These are phyloP conservation scores for Coffea humblotiana DNA, from an alignment of 305 asterid species.

Conservation along the genomic window DNA sequence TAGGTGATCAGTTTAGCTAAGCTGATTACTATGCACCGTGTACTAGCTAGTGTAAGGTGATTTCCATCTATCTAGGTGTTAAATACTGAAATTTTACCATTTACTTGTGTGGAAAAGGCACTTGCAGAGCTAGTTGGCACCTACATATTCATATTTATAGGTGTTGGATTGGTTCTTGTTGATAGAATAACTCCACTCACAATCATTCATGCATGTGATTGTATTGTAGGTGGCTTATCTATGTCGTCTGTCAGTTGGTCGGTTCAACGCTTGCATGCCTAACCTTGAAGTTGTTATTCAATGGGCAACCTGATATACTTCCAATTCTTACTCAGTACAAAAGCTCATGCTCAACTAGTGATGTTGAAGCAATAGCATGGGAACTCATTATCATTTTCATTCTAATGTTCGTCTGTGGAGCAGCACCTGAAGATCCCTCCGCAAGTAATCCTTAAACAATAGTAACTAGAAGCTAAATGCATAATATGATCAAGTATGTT, in stretches of 20 bases:
- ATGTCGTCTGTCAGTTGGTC: slow-evolving; percentile 38
- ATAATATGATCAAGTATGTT: background rate
- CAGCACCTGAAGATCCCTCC: slow-evolving; percentile 45
- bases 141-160: slow-evolving; percentile 44
- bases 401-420: slow-evolving; percentile 48
- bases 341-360: slow-evolving; percentile 38
- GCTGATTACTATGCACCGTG: too few relatives aligned
- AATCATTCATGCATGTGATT: background rate
- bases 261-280: slow-evolving; percentile 55
- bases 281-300: slow-evolving; percentile 41
- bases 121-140: slow-evolving; percentile 54
- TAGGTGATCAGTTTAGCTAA: slow-evolving; percentile 10
- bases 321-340: slow-evolving; percentile 42
- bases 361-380: slow-evolving; percentile 50
- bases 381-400: slow-evolving; percentile 49
- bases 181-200: slow-evolving; percentile 36
- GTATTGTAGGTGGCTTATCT: slow-evolving; percentile 42
- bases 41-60: background rate
- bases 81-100: background rate
- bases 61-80: background rate
- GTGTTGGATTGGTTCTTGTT: slow-evolving; percentile 48
- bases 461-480: background rate
- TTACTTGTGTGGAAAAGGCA: slow-evolving; percentile 27
- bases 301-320: slow-evolving; percentile 29
- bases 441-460: slow-evolving; percentile 17